phyloP scores from a whole-genome alignment of 257 asterid species.

The Solanum sejunctum region DNA sequence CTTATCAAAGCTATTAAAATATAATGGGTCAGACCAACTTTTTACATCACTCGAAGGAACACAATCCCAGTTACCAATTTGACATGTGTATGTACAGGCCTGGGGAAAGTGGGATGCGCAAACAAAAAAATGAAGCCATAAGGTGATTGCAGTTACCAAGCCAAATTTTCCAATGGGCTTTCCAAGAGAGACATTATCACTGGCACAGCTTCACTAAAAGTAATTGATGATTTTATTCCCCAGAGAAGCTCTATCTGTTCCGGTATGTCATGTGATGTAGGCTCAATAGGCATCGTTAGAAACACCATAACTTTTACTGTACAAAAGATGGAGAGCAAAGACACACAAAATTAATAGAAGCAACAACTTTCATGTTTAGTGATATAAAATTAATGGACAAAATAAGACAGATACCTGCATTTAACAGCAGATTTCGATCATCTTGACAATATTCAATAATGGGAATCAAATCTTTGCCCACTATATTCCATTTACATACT shows the following conservation, averaged over 20 bases:
- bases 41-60: neutral
- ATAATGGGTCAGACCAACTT: neutral
- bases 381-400: neutral
- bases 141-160: slow-evolving; percentile 37
- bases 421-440: slow-evolving; percentile 66
- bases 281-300: slow-evolving; percentile 89
- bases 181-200: slow-evolving; percentile 75
- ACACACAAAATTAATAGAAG: neutral
- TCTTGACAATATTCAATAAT: slow-evolving; percentile 60
- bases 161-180: slow-evolving; percentile 72
- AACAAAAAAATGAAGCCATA: neutral
- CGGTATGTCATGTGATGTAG: slow-evolving; percentile 54
- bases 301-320: slow-evolving; percentile 91
- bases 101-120: neutral
- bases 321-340: neutral
- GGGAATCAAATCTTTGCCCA: slow-evolving; percentile 67
- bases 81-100: neutral
- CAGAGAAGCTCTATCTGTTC: slow-evolving; percentile 89
- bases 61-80: neutral
- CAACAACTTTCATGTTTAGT: neutral
- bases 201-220: slow-evolving; percentile 53
- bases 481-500: slow-evolving; percentile 75
- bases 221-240: slow-evolving; percentile 63
- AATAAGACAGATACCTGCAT: slow-evolving; percentile 41
- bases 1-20: neutral